Percentiles rank a stretch among this genome's conserved stretches.
phyloP scores from a whole-genome alignment of 1,284 basidiomycete genomes.

The Cutaneotrichosporon mucoides region DNA sequence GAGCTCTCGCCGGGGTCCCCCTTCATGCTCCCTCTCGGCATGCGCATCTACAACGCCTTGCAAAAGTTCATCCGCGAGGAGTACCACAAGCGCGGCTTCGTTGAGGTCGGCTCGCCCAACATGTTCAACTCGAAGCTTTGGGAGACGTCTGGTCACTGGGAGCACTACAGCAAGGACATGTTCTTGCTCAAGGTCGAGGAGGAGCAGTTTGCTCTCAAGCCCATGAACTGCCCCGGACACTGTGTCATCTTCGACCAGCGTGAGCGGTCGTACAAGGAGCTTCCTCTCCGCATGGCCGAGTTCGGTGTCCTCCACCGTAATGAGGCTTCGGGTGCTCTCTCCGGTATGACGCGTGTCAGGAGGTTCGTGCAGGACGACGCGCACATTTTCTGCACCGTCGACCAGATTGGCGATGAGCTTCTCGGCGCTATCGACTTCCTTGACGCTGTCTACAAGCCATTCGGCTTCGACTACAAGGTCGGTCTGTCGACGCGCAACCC shows the following conservation, averaged over 20 bases:
- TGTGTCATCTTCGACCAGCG: conserved; percentile 93
- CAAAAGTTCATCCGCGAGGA: conserved; percentile 81
- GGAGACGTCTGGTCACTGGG: conserved; percentile 98
- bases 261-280: conserved; percentile 91
- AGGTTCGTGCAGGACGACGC: conserved; percentile 96
- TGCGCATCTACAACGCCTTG: conserved; percentile 93
- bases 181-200: conserved; percentile 91
- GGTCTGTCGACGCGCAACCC: conserved; percentile 90
- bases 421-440: conserved; percentile 88
- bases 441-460: conserved; percentile 88
- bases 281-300: conserved; percentile 95
- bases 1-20: conserved; percentile 91
- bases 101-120: conserved; percentile 88
- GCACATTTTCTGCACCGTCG: conserved; percentile 89
- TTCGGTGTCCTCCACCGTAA: conserved; percentile 98
- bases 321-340: conserved; percentile 91
- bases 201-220: conserved; percentile 89
- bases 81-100: conserved; percentile 53
- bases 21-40: conserved; percentile 97
- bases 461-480: conserved; percentile 94
- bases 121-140: conserved; percentile 97
- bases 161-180: conserved; percentile 98
- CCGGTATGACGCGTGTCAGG: conserved; percentile 87
- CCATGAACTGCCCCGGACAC: conserved; percentile 99
- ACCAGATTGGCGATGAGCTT: conserved; percentile 86